Evolutionary conservation across 2,329 filamentous ascomycete species (phyloP).

Genomic region (Fusarium tuaranense): DNA sequence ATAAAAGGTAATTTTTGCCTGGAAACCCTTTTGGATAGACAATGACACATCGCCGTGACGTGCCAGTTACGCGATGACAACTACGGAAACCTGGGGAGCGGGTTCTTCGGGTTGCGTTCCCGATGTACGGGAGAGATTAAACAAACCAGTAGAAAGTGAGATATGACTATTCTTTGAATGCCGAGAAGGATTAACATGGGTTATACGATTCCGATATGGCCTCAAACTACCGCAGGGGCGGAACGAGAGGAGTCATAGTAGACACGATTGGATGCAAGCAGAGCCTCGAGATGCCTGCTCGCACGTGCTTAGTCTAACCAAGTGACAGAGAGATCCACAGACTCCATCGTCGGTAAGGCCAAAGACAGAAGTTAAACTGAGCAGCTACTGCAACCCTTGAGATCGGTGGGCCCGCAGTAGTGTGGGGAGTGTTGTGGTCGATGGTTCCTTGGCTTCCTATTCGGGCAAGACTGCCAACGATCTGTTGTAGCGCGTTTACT

Average conservation of each 20-base stretch:
- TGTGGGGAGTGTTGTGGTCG: background rate
- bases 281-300: background rate
- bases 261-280: background rate
- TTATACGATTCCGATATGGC: background rate
- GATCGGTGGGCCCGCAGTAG: background rate
- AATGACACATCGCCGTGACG: background rate
- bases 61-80: background rate
- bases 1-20: background rate
- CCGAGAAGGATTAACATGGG: background rate
- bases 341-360: background rate
- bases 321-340: background rate
- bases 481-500: background rate
- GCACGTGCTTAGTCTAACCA: background rate
- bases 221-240: background rate
- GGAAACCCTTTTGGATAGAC: background rate
- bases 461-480: background rate
- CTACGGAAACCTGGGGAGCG: background rate
- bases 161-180: background rate
- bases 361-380: background rate
- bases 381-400: background rate
- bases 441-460: conserved; percentile 5
- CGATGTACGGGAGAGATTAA: background rate
- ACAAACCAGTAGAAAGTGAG: background rate
- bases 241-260: background rate
- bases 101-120: background rate